These are phyloP conservation scores for Daldinia decipiens DNA, from an alignment of 495 filamentous ascomycete species.

Conservation along the genomic window DNA sequence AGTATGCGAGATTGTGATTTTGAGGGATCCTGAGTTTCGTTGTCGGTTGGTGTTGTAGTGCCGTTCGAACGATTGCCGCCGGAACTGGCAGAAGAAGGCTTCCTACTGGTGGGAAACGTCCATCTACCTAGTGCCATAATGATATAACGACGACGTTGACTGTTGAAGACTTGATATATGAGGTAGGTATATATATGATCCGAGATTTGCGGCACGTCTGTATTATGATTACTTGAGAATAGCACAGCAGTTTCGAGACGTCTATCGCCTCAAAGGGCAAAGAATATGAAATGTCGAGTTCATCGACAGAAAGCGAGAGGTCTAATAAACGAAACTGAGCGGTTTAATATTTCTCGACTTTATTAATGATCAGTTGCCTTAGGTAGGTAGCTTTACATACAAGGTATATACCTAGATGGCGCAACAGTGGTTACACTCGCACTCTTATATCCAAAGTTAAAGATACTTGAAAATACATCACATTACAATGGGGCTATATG, in stretches of 20 bases:
- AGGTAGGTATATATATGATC: neutral
- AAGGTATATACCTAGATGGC: constrained; percentile 15
- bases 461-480: too few relatives aligned
- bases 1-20: constrained; percentile 33
- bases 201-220: neutral
- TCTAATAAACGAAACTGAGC: neutral
- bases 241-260: neutral
- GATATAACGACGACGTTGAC: neutral
- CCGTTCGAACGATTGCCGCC: constrained; percentile 19
- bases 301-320: constrained; percentile 4
- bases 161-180: neutral
- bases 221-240: constrained; percentile 1
- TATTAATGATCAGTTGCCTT: constrained; percentile 10
- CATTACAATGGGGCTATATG: constrained; percentile 27
- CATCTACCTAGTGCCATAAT: constrained; percentile 39
- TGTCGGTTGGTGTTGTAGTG: constrained; percentile 35
- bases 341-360: constrained; percentile 14
- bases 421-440: constrained; percentile 27
- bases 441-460: too few relatives aligned
- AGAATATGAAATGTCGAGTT: constrained; percentile 4
- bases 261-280: constrained; percentile 10
- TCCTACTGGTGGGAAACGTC: constrained; percentile 37
- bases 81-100: constrained; percentile 35
- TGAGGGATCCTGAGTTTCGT: constrained; percentile 21
- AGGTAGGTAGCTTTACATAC: neutral